These are phyloP conservation scores for Exserohilum rostratum DNA, from an alignment of 2,329 filamentous ascomycete genomes.

Conservation along the genomic window DNA sequence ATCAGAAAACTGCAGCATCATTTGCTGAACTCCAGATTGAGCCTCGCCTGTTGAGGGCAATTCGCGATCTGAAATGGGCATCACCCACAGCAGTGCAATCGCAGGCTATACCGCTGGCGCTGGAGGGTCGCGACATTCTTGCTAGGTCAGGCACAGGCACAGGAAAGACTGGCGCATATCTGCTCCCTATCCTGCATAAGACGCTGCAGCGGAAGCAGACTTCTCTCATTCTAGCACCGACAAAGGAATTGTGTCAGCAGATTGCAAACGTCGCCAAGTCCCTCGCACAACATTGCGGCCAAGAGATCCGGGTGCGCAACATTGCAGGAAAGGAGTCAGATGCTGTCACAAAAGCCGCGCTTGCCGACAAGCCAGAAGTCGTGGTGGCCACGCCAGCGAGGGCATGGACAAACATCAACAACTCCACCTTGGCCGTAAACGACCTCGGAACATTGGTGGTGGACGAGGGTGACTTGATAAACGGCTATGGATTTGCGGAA, in stretches of 20 bases:
- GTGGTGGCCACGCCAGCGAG: slow-evolving; percentile 90
- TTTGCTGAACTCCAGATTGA: slow-evolving; percentile 85
- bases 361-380: slow-evolving; percentile 85
- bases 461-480: slow-evolving; percentile 90
- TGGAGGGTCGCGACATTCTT: slow-evolving; percentile 87
- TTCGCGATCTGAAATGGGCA: slow-evolving; percentile 82
- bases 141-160: slow-evolving; percentile 94
- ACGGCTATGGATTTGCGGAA: slow-evolving; percentile 93
- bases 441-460: slow-evolving; percentile 76
- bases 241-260: slow-evolving; percentile 91
- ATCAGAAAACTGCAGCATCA: slow-evolving; percentile 43
- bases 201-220: slow-evolving; percentile 81
- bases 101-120: slow-evolving; percentile 83
- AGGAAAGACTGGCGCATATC: slow-evolving; percentile 95
- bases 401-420: slow-evolving; percentile 78
- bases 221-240: slow-evolving; percentile 90
- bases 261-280: slow-evolving; percentile 78
- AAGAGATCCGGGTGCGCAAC: slow-evolving; percentile 82
- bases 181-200: slow-evolving; percentile 84
- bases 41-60: slow-evolving; percentile 80
- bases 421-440: slow-evolving; percentile 71
- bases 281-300: slow-evolving; percentile 82
- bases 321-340: slow-evolving; percentile 90
- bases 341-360: slow-evolving; percentile 82
- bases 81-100: slow-evolving; percentile 88